These are phyloP conservation scores for Zymoseptoria pseudotritici DNA, from an alignment of 2,329 filamentous ascomycete genomes.

Conservation along the genomic window DNA sequence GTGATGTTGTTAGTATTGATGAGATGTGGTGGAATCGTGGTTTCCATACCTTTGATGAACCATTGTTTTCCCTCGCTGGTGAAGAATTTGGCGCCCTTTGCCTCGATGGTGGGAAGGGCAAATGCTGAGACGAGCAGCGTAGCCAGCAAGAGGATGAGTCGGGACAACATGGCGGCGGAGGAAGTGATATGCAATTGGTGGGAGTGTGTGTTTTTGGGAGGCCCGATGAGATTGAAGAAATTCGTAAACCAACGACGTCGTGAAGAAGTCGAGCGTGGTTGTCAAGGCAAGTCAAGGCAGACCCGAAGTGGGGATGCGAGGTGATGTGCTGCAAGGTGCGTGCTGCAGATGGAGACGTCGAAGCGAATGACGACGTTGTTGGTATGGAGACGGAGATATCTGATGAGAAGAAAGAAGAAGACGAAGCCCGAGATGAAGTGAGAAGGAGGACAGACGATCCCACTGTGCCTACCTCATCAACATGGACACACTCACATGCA, in stretches of 20 bases:
- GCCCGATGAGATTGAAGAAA: neutral
- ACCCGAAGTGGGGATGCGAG: neutral
- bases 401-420: neutral
- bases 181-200: neutral
- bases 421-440: neutral
- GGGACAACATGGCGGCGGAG: constrained; percentile 1
- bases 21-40: neutral
- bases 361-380: neutral
- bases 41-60: constrained; percentile 64
- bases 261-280: neutral
- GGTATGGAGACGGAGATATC: neutral
- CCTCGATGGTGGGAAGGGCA: constrained; percentile 50
- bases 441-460: neutral
- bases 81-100: constrained; percentile 78
- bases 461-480: neutral
- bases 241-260: neutral
- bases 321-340: neutral
- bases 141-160: constrained; percentile 8
- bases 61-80: constrained; percentile 72
- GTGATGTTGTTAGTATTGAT: constrained; percentile 40
- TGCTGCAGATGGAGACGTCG: neutral
- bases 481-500: neutral
- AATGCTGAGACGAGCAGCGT: constrained; percentile 29
- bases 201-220: neutral
- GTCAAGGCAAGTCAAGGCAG: neutral